Percentiles rank a stretch among this genome's conserved stretches.
These are phyloP conservation scores for Pichia californica DNA, from an alignment of 805 yeast genomes.

Conservation along the genomic window DNA sequence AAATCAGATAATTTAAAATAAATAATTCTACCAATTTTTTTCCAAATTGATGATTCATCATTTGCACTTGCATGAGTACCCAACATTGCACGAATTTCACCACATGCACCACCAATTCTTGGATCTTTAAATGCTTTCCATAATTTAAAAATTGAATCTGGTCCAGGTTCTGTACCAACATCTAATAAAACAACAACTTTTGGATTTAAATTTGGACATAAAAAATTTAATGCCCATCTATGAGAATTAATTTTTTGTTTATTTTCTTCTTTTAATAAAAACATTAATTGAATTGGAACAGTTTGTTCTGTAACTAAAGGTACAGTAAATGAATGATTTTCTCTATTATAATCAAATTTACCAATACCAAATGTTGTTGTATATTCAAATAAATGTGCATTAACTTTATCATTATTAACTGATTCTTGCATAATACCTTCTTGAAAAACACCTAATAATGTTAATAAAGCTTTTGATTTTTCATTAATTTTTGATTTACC, in stretches of 20 bases:
- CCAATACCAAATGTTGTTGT: conserved; percentile 81
- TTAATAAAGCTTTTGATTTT: conserved; percentile 69
- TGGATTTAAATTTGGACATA: conserved; percentile 77
- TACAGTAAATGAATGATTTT: conserved; percentile 44
- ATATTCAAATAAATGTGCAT: conserved; percentile 87
- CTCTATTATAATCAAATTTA: conserved; percentile 34
- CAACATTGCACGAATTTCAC: conserved; percentile 78
- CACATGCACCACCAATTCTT: conserved; percentile 94
- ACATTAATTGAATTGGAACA: conserved; percentile 80
- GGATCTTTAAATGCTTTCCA: conserved; percentile 82
- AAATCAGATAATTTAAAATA: conserved; percentile 40
- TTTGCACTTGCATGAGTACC: conserved; percentile 27
- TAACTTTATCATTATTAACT: conserved; percentile 74
- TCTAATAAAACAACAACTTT: conserved; percentile 77
- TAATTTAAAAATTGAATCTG: conserved; percentile 77
- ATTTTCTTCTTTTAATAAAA: conserved; percentile 84
- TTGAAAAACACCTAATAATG: conserved; percentile 85
- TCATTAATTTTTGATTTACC: conserved; percentile 82
- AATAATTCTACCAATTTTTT: conserved; percentile 29
- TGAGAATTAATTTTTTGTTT: conserved; percentile 90
- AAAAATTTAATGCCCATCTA: conserved; percentile 92
- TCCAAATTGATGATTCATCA: conserved; percentile 23
- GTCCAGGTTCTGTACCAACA: conserved; percentile 91
- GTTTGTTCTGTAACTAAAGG: conserved; percentile 56
- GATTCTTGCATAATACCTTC: conserved; percentile 91